Evolutionary conservation across 2,329 filamentous ascomycete species (phyloP).

Genomic region (Sordariomycetes sp.): DNA sequence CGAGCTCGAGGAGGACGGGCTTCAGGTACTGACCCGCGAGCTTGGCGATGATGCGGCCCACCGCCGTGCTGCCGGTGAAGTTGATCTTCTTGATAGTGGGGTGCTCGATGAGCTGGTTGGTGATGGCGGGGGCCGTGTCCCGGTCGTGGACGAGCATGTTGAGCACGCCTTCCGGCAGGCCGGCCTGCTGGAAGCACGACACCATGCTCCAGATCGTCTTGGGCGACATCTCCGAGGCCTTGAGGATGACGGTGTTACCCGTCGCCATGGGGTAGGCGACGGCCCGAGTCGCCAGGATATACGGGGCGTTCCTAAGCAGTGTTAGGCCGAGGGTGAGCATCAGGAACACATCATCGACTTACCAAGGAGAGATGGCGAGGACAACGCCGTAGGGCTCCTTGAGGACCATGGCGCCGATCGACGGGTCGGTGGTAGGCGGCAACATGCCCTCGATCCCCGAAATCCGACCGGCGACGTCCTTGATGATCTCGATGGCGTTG

Average conservation of each 20-base stretch:
- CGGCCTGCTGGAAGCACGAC: slow-evolving; percentile 56
- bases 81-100: slow-evolving; percentile 65
- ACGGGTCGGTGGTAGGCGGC: slow-evolving; percentile 16
- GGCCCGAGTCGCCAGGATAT: slow-evolving; percentile 37
- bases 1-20: slow-evolving; percentile 68
- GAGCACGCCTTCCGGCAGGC: slow-evolving; percentile 60
- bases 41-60: slow-evolving; percentile 60
- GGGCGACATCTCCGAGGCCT: slow-evolving; percentile 56
- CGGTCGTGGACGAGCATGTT: slow-evolving; percentile 58
- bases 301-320: slow-evolving; percentile 37
- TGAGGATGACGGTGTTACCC: slow-evolving; percentile 66
- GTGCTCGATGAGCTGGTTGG: slow-evolving; percentile 52
- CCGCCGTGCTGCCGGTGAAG: slow-evolving; percentile 67
- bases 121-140: slow-evolving; percentile 53
- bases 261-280: slow-evolving; percentile 56
- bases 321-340: background rate
- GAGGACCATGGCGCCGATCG: slow-evolving; percentile 43
- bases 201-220: slow-evolving; percentile 49
- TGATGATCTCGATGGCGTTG: slow-evolving; percentile 21
- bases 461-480: slow-evolving; percentile 29
- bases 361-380: slow-evolving; percentile 73
- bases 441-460: slow-evolving; percentile 22
- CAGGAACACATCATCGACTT: slow-evolving; percentile 11
- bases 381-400: slow-evolving; percentile 72
- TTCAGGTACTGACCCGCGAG: slow-evolving; percentile 64